Base-by-base conservation (phyloP, 371 early-diverging fungal genomes). In the Zopfochytrium polystomum region DNA sequence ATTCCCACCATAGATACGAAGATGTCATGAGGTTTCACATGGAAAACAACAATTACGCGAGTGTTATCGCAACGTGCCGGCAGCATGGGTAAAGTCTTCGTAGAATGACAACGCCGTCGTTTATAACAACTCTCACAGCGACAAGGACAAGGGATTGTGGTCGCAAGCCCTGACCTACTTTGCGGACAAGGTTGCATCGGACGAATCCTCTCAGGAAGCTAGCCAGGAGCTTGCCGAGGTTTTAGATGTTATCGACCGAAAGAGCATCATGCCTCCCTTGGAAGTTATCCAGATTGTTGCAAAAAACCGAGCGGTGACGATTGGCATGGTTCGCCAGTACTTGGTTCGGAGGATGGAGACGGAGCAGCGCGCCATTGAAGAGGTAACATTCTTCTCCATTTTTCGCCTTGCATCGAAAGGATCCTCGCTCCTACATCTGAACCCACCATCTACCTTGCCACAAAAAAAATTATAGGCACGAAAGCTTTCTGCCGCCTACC, bases 211-310 rank as follows among this genome's bases (percentile, higher is more conserved):
- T 15, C 38, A 48, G 31, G 48, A 52, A 26, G 62, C 63, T 3
- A 59, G 63, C 30, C 31, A 47, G n/a, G 68, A 73, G 23, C 67
- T 79, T 0, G n/a, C 66, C 4, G 80, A 87, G 52, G 88, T 93
- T 0, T 74, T 96, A 59, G 81, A 84, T 35, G 85, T 85, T 20
- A 93, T 95, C 61, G 92, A 94, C 52, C 76, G 80, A n/a, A 80
- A 86, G 60, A 88, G 89, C 52, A 71, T 96, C 22, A 68, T 96
- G 65, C 87, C 91, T 23, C 93, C 92, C 13, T 73, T 95, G 44
- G 87, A 93, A 60, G 90, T 96, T 1, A 75, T 96, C 0, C 90
- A 92, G 58, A 84, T 90, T 5, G 75, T 94, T 13, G 82, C 90
- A 0, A 84, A 88, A 47, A 91, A 89, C 34, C 88, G 11, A 52